Evolutionary conservation across 257 asterid genomes (phyloP).

Genomic region (Phtheirospermum japonicum): DNA sequence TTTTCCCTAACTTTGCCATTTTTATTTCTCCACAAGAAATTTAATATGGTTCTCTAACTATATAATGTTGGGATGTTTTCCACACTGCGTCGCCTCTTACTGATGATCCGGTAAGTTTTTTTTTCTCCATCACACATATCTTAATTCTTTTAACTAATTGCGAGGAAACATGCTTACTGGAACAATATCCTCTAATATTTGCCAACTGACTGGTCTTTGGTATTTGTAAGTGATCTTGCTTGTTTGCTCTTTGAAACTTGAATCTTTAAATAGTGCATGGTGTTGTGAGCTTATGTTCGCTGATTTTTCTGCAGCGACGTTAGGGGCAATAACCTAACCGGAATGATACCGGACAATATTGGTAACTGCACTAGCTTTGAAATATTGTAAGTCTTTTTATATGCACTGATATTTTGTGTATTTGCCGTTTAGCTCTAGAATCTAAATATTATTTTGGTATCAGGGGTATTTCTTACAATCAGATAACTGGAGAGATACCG

Average conservation of each 20-base stretch:
- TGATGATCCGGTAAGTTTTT: too few relatives aligned
- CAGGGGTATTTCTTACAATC: too few relatives aligned
- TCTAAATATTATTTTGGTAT: not conserved
- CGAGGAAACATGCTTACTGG: slow-evolving; percentile 84
- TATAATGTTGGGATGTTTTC: too few relatives aligned
- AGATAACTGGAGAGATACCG: too few relatives aligned
- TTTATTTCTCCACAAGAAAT: too few relatives aligned
- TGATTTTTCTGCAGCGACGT: slow-evolving; percentile 57
- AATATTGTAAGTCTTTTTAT: slow-evolving; percentile 64
- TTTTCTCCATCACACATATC: too few relatives aligned
- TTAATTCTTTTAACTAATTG: too few relatives aligned
- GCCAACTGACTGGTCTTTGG: slow-evolving; percentile 97
- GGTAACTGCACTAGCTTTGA: slow-evolving; percentile 98
- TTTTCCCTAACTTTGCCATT: too few relatives aligned
- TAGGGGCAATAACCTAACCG: too few relatives aligned
- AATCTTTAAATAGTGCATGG: not conserved
- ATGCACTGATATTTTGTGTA: not conserved
- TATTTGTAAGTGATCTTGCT: slow-evolving; percentile 62
- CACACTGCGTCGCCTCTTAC: too few relatives aligned
- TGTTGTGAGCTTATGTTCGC: slow-evolving; percentile 8
- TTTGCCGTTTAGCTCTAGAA: not conserved
- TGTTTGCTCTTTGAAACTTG: not conserved
- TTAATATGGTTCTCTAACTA: too few relatives aligned
- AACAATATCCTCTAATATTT: slow-evolving; percentile 83
- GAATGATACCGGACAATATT: slow-evolving; percentile 85